phyloP scores from a whole-genome alignment of 805 yeast genomes.

The Nakazawaea pomicola region DNA sequence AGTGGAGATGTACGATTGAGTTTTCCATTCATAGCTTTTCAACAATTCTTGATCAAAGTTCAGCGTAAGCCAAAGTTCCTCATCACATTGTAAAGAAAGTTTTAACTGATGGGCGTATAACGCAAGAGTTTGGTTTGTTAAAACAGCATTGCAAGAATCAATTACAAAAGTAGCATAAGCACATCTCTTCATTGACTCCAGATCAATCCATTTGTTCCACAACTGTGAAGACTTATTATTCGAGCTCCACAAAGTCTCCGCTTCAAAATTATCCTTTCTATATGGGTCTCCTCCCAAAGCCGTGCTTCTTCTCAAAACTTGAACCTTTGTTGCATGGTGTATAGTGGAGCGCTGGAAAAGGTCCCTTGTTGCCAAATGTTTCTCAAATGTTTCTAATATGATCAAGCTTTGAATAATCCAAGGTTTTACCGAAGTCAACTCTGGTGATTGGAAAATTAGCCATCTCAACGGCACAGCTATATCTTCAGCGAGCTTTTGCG shows the following conservation, averaged over 20 bases:
- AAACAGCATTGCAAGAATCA: conserved; percentile 9
- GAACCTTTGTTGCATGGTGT: conserved; percentile 48
- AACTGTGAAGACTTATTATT: conserved; percentile 15
- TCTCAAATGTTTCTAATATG: conserved; percentile 43
- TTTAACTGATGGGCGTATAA: conserved; percentile 52
- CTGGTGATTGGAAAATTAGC: conserved; percentile 38
- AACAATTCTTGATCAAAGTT: conserved; percentile 12
- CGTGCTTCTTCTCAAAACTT: conserved; percentile 43
- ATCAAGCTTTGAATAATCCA: conserved; percentile 47
- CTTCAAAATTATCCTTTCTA: conserved; percentile 24
- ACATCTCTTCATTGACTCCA: conserved; percentile 66
- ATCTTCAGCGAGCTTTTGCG: conserved; percentile 26
- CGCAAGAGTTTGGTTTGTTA: conserved; percentile 4
- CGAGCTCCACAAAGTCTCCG: conserved; percentile 15
- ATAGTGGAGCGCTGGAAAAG: conserved; percentile 48
- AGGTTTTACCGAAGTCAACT: conserved; percentile 39
- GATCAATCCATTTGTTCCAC: conserved; percentile 65
- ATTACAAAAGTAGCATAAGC: conserved; percentile 30
- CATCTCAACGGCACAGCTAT: conserved; percentile 41
- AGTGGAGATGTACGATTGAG: conserved; percentile 3
- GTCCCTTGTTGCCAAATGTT: conserved; percentile 35
- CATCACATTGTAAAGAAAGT: conserved; percentile 59
- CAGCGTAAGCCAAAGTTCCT: conserved; percentile 46
- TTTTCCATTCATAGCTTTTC: conserved; percentile 4
- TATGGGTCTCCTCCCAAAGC: conserved; percentile 37